Percentiles rank a stretch among this genome's conserved stretches.
phyloP scores from a whole-genome alignment of 208 protist species.

The Leishmania gerbilli region DNA sequence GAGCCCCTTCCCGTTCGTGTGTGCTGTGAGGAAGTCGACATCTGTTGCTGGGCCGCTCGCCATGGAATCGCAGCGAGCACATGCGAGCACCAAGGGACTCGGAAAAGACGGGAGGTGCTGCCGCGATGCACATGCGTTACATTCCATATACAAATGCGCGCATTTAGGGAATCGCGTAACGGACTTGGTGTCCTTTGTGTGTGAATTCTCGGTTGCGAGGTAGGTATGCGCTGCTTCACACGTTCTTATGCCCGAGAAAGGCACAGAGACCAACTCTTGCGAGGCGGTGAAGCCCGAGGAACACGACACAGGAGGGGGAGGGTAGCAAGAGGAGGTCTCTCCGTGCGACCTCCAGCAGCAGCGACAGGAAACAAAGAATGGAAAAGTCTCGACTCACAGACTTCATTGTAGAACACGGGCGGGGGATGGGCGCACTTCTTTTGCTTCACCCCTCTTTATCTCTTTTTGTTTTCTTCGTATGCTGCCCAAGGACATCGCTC shows the following conservation, averaged over 20 bases:
- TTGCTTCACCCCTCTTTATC: not conserved
- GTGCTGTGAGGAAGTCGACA: not conserved
- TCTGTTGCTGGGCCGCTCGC: not conserved
- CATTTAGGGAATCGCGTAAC: not conserved
- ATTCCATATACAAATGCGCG: not conserved
- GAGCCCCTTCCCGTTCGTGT: not conserved
- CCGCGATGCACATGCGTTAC: not conserved
- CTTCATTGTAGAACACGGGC: not conserved
- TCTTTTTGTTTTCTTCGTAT: too few species aligned
- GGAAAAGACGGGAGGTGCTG: not conserved
- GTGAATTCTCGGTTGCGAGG: too few species aligned
- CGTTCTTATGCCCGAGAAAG: not conserved
- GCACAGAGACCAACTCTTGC: not conserved
- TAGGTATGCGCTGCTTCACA: not conserved
- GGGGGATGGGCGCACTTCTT: not conserved
- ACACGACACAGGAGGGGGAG: not conserved
- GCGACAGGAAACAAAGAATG: not conserved
- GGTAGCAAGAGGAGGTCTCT: not conserved
- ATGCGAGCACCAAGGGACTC: not conserved
- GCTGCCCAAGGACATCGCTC: not conserved
- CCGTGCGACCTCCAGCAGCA: not conserved
- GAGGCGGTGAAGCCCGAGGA: not conserved
- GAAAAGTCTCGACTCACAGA: not conserved
- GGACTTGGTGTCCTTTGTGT: not conserved
- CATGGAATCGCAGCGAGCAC: not conserved